These are phyloP conservation scores for Talaromyces atroroseus DNA, from an alignment of 2,329 filamentous ascomycete species.

Conservation along the genomic window DNA sequence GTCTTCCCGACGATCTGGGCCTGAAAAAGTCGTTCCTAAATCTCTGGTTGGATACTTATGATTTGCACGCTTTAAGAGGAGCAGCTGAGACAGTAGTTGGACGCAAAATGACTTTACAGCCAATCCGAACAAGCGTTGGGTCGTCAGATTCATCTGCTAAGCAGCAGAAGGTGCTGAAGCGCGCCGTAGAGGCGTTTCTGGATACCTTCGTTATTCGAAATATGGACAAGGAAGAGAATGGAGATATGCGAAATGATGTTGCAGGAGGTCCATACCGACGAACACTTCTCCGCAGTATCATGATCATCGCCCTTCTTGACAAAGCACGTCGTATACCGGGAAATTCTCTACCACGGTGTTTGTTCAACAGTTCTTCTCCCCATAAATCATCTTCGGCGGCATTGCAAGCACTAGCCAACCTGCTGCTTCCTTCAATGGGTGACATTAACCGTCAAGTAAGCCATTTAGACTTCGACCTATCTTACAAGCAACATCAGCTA, in stretches of 20 bases:
- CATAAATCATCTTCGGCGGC: constrained; percentile 54
- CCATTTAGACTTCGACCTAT: constrained; percentile 53
- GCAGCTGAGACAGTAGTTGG: constrained; percentile 57
- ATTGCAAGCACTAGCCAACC: constrained; percentile 46
- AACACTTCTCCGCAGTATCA: constrained; percentile 53
- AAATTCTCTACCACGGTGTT: constrained; percentile 30
- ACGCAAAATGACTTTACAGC: constrained; percentile 37
- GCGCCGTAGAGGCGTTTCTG: constrained; percentile 48
- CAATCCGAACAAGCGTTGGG: constrained; percentile 7
- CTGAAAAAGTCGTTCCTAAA: constrained; percentile 52
- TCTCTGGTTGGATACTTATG: constrained; percentile 55
- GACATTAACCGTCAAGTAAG: constrained; percentile 52
- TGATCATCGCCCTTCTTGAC: constrained; percentile 57
- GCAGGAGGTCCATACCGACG: constrained; percentile 44
- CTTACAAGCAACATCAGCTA: constrained; percentile 51
- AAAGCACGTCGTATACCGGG: constrained; percentile 41
- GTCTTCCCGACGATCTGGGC: constrained; percentile 53
- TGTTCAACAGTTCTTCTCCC: constrained; percentile 49
- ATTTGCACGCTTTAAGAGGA: constrained; percentile 45
- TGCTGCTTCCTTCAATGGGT: constrained; percentile 55
- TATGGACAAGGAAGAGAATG: constrained; percentile 43
- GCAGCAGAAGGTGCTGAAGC: constrained; percentile 29
- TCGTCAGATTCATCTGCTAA: constrained; percentile 1
- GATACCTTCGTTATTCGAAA: constrained; percentile 55
- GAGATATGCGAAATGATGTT: not conserved